Conservation (phyloP, 176 grass and related monocot species). For the Cymbopogon citratus region DNA sequence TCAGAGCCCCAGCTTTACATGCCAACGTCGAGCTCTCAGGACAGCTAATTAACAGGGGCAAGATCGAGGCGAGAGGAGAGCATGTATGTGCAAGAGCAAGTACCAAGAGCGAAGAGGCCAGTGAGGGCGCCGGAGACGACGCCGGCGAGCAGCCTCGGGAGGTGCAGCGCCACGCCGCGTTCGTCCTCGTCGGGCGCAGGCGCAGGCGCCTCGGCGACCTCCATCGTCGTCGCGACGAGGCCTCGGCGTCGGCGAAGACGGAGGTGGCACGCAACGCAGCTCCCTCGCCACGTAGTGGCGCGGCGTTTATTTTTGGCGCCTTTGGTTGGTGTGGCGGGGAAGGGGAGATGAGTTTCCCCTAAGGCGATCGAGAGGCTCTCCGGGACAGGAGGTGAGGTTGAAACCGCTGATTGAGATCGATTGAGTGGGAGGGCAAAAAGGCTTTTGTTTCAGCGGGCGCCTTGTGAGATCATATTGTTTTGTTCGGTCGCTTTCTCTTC, state of each 20-base stretch:
- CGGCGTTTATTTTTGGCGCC: conserved; percentile 40
- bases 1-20: conserved; percentile 54
- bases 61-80: neutral
- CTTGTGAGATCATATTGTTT: conserved; percentile 1
- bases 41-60: neutral
- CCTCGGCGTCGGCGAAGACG: neutral
- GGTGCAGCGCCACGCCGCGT: conserved; percentile 27
- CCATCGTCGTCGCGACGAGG: conserved; percentile 30
- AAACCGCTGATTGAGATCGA: neutral
- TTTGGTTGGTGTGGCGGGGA: conserved; percentile 2
- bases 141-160: conserved; percentile 56
- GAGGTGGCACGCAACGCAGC: neutral
- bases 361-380: conserved; percentile 1
- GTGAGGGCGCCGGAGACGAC: conserved; percentile 62
- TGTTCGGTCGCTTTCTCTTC: neutral
- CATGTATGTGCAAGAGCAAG: no score
- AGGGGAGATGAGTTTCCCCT: neutral
- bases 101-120: conserved; percentile 64
- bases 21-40: conserved; percentile 11
- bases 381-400: neutral
- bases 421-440: neutral
- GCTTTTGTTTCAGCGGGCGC: neutral
- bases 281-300: neutral
- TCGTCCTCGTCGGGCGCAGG: conserved; percentile 14
- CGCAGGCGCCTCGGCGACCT: conserved; percentile 30